Percentiles rank a stretch among this genome's conserved stretches.
These are phyloP conservation scores for Choiromyces venosus DNA, from an alignment of 495 filamentous ascomycete genomes.

Conservation along the genomic window DNA sequence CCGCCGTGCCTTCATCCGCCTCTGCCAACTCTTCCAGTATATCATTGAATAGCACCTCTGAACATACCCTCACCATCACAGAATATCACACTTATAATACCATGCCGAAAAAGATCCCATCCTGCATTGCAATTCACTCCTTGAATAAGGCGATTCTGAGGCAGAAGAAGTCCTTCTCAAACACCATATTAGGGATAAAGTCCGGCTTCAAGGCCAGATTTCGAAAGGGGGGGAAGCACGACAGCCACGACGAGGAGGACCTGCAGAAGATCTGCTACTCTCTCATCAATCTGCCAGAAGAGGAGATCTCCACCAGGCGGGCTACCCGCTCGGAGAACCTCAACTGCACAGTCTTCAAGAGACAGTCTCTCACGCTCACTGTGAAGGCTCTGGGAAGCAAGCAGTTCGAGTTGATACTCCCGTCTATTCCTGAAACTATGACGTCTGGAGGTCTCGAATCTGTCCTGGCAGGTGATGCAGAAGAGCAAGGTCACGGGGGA, in stretches of 20 bases:
- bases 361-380: conserved; percentile 21
- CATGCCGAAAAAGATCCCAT: not conserved
- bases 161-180: conserved; percentile 2
- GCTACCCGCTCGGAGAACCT: not conserved
- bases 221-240: not conserved
- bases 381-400: conserved; percentile 28
- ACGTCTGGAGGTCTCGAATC: conserved; percentile 1
- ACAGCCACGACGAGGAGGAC: not conserved
- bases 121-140: not conserved
- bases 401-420: conserved; percentile 27
- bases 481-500: conserved; percentile 23
- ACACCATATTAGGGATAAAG: not conserved
- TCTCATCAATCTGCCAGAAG: not conserved
- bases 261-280: not conserved
- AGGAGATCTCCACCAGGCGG: not conserved
- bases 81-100: not conserved
- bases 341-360: conserved; percentile 14
- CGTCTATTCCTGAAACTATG: conserved; percentile 8
- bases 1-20: not conserved
- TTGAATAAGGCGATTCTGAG: not conserved
- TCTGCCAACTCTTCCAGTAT: not conserved
- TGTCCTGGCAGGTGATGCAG: conserved; percentile 9
- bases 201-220: not conserved
- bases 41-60: not conserved
- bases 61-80: not conserved